Conservation (phyloP, 2,329 filamentous ascomycete species). For the Colletotrichum siamense region DNA sequence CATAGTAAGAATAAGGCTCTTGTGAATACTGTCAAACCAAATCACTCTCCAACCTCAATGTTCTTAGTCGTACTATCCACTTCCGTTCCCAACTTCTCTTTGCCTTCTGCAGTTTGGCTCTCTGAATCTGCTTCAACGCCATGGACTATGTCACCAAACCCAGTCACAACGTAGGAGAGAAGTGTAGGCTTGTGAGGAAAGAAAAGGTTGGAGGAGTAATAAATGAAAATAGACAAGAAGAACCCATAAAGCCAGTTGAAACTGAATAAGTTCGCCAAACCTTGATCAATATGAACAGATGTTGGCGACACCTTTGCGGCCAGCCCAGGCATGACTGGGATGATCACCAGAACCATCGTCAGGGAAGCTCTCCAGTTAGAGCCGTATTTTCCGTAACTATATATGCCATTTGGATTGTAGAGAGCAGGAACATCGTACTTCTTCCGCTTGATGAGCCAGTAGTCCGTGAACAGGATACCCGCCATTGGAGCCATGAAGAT, state of each 20-base stretch:
- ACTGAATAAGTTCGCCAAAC: constrained; percentile 30
- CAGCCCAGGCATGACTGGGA: constrained; percentile 28
- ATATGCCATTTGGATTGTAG: neutral
- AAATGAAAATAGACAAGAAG: constrained; percentile 4
- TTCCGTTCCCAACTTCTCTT: neutral
- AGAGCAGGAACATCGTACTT: neutral
- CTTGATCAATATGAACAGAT: constrained; percentile 26
- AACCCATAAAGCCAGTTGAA: constrained; percentile 36
- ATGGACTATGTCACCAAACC: neutral
- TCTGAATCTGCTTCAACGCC: neutral
- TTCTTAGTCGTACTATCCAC: neutral
- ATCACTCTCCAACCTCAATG: neutral
- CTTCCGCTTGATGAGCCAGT: constrained; percentile 38
- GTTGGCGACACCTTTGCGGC: constrained; percentile 26
- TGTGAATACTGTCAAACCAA: neutral
- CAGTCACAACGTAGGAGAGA: neutral
- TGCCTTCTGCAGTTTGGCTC: neutral
- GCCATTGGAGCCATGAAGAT: constrained; percentile 46
- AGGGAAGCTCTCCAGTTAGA: constrained; percentile 33
- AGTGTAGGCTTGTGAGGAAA: neutral
- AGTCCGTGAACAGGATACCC: constrained; percentile 46
- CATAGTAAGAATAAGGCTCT: neutral
- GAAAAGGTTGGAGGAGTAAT: neutral
- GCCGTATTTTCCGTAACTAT: neutral
- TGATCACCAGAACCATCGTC: constrained; percentile 30